Percentiles rank a stretch among this genome's conserved stretches.
phyloP scores from a whole-genome alignment of 2,329 filamentous ascomycete genomes.

The Paecilomyces formosus region DNA sequence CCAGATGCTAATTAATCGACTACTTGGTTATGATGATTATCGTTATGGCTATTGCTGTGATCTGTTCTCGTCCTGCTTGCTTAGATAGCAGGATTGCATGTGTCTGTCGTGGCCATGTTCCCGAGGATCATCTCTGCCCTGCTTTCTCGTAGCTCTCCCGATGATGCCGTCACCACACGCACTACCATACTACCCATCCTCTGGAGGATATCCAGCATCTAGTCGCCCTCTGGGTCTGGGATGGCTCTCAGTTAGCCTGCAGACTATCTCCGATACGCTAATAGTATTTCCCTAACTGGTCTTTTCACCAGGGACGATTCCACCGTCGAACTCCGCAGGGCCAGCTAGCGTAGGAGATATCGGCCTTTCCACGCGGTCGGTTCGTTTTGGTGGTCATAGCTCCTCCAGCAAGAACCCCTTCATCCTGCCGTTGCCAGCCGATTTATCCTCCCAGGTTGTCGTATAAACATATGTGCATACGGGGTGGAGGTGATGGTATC shows the following conservation, averaged over 20 bases:
- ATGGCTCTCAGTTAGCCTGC: background rate
- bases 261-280: background rate
- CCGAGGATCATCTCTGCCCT: background rate
- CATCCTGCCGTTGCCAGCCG: background rate
- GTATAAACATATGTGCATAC: background rate
- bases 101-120: too few relatives aligned
- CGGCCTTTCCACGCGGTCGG: background rate
- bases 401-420: background rate
- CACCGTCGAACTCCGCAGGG: background rate
- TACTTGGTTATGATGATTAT: background rate
- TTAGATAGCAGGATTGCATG: background rate
- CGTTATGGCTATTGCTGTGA: background rate
- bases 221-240: background rate
- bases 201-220: background rate
- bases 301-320: background rate
- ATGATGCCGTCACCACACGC: background rate
- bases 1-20: too few relatives aligned
- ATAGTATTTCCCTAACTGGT: background rate
- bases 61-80: too few relatives aligned
- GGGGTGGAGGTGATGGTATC: background rate
- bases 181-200: too few relatives aligned
- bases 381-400: background rate
- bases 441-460: background rate
- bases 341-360: background rate
- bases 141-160: background rate